These are phyloP conservation scores for Eragrostis curvula DNA, from an alignment of 176 grass and related monocot genomes.

Conservation along the genomic window DNA sequence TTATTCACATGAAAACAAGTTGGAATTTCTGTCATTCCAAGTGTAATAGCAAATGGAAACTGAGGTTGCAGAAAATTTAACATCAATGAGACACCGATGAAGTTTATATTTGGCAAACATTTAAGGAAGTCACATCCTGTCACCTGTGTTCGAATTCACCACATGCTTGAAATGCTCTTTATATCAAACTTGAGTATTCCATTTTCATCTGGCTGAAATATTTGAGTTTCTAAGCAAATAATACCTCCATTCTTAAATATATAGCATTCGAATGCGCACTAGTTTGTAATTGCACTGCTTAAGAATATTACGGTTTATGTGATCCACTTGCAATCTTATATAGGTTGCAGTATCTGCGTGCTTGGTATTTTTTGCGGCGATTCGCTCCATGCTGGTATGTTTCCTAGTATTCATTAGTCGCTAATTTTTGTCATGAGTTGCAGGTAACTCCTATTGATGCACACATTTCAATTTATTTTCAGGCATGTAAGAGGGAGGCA, in stretches of 20 bases:
- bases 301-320: neutral
- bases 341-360: slow-evolving; percentile 65
- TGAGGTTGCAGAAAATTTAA: neutral
- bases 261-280: neutral
- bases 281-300: slow-evolving; percentile 9
- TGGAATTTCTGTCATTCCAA: neutral
- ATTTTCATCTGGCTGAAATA: neutral
- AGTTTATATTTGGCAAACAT: neutral
- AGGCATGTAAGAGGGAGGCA: slow-evolving; percentile 63
- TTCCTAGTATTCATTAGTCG: neutral
- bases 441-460: neutral
- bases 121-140: neutral
- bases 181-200: neutral
- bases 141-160: too few relatives aligned
- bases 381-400: slow-evolving; percentile 66
- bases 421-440: neutral
- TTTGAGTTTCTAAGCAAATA: neutral
- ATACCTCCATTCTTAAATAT: too few relatives aligned
- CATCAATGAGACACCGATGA: neutral
- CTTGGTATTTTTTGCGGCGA: slow-evolving; percentile 59
- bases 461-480: slow-evolving; percentile 17
- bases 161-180: neutral
- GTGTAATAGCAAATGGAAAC: neutral
- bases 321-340: slow-evolving; percentile 17
- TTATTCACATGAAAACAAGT: neutral